Conservation (phyloP, 306 rosid genomes). For the Medicago truncatula region DNA sequence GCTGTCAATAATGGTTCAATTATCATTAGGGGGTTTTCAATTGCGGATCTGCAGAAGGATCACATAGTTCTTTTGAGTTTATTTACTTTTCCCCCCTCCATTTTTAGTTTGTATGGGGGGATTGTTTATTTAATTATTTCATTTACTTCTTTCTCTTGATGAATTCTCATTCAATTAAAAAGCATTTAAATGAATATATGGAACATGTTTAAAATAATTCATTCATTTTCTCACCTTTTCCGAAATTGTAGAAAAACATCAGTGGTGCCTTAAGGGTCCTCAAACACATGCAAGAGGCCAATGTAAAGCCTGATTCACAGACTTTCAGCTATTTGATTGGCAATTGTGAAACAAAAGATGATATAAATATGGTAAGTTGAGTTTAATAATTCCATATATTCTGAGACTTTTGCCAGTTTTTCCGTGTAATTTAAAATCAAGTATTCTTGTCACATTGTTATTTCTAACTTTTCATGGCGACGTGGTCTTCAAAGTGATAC, state of each 20-base stretch:
- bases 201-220: slow-evolving; percentile 26
- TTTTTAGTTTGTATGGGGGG: slow-evolving; percentile 21
- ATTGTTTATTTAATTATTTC: not conserved
- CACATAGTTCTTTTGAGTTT: slow-evolving; percentile 1
- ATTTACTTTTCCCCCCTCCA: not conserved
- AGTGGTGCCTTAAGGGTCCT: slow-evolving; percentile 60
- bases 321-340: slow-evolving; percentile 70
- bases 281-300: slow-evolving; percentile 65
- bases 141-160: not conserved
- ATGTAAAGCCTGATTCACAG: slow-evolving; percentile 69
- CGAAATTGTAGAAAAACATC: slow-evolving; percentile 67
- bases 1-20: slow-evolving; percentile 24
- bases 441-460: slow-evolving; percentile 28
- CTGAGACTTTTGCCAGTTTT: slow-evolving; percentile 1
- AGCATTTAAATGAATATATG: not conserved
- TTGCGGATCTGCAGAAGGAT: not conserved
- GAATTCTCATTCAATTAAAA: slow-evolving; percentile 10
- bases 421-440: slow-evolving; percentile 11
- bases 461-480: slow-evolving; percentile 11
- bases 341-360: slow-evolving; percentile 69
- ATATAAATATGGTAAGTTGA: slow-evolving; percentile 62
- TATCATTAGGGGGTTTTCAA: not conserved
- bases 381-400: slow-evolving; percentile 4
- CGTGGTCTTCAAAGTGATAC: slow-evolving; percentile 23
- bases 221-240: slow-evolving; percentile 29